phyloP scores from a whole-genome alignment of 2,329 filamentous ascomycete species.

The Biscogniauxia mediterranea region DNA sequence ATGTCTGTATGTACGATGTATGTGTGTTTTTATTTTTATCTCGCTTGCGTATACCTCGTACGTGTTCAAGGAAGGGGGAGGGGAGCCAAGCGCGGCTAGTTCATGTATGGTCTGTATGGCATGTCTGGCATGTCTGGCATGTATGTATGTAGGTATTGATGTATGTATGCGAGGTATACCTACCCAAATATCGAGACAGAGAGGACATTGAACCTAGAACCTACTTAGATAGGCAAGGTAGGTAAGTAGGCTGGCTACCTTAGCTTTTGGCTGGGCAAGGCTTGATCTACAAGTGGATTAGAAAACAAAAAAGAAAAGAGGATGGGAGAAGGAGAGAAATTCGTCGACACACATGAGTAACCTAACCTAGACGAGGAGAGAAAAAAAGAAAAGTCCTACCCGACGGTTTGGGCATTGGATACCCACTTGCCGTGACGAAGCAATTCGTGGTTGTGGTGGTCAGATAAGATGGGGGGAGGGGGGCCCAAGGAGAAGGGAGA shows the following conservation, averaged over 20 bases:
- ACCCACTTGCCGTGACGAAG: not conserved
- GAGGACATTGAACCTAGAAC: too few species aligned
- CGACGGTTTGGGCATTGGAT: conserved; percentile 1
- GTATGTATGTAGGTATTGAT: too few species aligned
- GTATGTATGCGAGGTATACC: too few species aligned
- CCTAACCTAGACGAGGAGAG: too few species aligned
- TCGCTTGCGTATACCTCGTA: not conserved
- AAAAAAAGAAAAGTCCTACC: not conserved
- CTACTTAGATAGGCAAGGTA: not conserved
- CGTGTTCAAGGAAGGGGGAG: not conserved
- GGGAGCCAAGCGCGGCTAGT: not conserved
- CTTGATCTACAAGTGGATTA: not conserved
- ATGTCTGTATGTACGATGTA: not conserved
- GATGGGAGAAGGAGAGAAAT: too few species aligned
- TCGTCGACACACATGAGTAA: too few species aligned
- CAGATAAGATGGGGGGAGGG: not conserved
- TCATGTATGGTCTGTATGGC: too few species aligned
- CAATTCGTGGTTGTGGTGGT: not conserved
- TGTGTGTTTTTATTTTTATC: not conserved
- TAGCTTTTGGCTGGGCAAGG: not conserved
- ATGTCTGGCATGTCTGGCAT: too few species aligned
- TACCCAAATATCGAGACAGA: too few species aligned
- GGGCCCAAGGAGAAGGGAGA: not conserved
- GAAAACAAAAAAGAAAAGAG: too few species aligned
- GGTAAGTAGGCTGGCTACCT: not conserved